These are phyloP conservation scores for Paramecium primaurelia DNA, from an alignment of 73 alveolate genomes.

Conservation along the genomic window DNA sequence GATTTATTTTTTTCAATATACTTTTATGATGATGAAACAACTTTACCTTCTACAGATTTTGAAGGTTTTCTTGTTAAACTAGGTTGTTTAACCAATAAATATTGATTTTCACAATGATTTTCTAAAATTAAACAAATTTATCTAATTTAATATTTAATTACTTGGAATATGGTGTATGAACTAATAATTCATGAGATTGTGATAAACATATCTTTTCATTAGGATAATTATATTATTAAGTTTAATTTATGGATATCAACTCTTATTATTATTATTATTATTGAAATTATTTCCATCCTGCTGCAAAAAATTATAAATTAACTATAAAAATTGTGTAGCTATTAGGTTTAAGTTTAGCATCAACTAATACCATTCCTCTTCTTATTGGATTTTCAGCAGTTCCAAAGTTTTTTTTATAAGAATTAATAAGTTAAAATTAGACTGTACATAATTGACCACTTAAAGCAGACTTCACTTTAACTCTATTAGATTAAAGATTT, in stretches of 20 bases:
- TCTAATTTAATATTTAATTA: not conserved
- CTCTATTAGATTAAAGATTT: slow-evolving; percentile 84
- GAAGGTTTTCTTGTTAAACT: not conserved
- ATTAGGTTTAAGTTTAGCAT: not conserved
- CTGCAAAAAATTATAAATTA: not conserved
- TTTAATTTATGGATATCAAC: not conserved
- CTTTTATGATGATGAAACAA: not conserved
- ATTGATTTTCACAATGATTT: not conserved
- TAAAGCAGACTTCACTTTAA: slow-evolving; percentile 73
- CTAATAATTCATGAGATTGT: not conserved
- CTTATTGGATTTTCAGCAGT: slow-evolving; percentile 79
- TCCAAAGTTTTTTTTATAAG: slow-evolving; percentile 61
- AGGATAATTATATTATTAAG: not conserved
- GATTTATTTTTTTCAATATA: not conserved
- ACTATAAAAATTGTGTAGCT: not conserved
- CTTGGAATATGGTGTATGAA: slow-evolving; percentile 7
- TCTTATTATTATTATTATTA: not conserved
- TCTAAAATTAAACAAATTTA: not conserved
- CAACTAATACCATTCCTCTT: slow-evolving; percentile 89
- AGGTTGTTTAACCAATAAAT: not conserved
- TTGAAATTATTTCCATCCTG: not conserved
- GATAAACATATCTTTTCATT: not conserved
- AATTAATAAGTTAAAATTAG: slow-evolving; percentile 53
- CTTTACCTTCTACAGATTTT: not conserved
- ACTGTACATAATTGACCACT: slow-evolving; percentile 92